Base-by-base conservation (phyloP, 371 early-diverging fungal species). In the Mycotypha africana region DNA sequence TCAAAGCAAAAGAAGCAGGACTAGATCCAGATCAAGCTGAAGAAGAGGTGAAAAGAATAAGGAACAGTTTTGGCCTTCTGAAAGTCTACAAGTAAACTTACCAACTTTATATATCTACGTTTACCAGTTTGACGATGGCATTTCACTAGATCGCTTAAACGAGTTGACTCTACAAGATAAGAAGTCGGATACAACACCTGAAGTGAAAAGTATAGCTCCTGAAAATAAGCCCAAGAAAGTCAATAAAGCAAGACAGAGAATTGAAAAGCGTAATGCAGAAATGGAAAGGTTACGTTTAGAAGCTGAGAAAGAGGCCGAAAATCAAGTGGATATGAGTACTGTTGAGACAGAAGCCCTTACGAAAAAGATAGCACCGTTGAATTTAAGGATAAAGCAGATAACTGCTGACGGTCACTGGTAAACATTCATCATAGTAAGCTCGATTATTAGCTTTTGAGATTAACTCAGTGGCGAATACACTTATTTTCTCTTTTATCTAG, bases 361-460 rank as follows among this genome's bases (percentile, higher is more conserved):
- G 28, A 74, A 73, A 22, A 42, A 86, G 16, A 50, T 74, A 1
- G 49, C 42, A 0, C 66, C 71, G 14, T 55, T 70, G 65, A 59
- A 58, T 19, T 45, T 89, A 4, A 56, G 53, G 20, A 62, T 60
- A 1, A 70, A 74, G 40, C 70, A 69, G 75, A 79, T 92, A 21
- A 60, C 67, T 3, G 80, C 93, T 2, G 90, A 92, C 66, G 93
- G 93, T 4, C 93, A 92, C 51, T 92, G 92, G 85, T 84, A 74
- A 53, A n/a, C n/a, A n/a, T n/a, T n/a, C n/a, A n/a, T n/a, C n/a
- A n/a, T 59, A 6, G 14, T 15, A 16, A 16, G 21, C 26, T 15
- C 4, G 24, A 2, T 11, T 38, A 14, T 21, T n/a, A n/a, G n/a
- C n/a, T n/a, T n/a, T n/a, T n/a, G n/a, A n/a, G n/a, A n/a, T 20